Evolutionary conservation across 2,329 filamentous ascomycete genomes (phyloP), one percentile per base, ranked within the genome.

Genomic region (Aspergillus sojae): DNA sequence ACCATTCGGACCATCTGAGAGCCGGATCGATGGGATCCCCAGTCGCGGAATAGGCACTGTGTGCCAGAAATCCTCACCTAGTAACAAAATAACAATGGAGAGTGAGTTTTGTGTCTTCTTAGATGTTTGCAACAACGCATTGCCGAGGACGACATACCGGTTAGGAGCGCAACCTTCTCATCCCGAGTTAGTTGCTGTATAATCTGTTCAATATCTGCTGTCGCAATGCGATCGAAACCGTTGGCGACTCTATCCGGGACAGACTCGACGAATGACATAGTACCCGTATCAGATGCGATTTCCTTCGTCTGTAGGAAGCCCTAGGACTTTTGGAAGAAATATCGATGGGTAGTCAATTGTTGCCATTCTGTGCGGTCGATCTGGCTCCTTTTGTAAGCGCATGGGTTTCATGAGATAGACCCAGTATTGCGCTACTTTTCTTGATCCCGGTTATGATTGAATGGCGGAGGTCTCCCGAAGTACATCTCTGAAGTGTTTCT

Each of bases 1-100:
- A 34, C 89, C 89, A 74, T 91, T 91, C 0, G 89, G 89, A 0
- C 89, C 89, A 75, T 91, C 89, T 19, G 86, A 89, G 1, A 86
- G 86, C 69, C 90, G 89, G 63, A 90, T 82, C 0, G 87, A 83
- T 0, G 89, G 88, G 28, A 91, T 85, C 3, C 83, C 84, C 69
- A 89, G 87, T 48, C 84, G 82, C 1, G 86, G 83, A 58, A 91
- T 86, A 0, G 87, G 77, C 65, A 84, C 86, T 2, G 89, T 91
- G 68, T 89, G 86, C 89, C 89, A 91, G 70, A 91, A 90, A 72
- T 91, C 88, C 63, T 48, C 64, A 39, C 76, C 76, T 78, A 50
- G 43, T 12, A 21, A 46, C 21, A 46, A 5, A 14, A 26, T 46
- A 23, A 12, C n/a, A 21, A 23, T 46, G 19, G n/a, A 9, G n/a